Evolutionary conservation across 2,329 filamentous ascomycete genomes (phyloP).

Genomic region (Lasiodiplodia sp.): DNA sequence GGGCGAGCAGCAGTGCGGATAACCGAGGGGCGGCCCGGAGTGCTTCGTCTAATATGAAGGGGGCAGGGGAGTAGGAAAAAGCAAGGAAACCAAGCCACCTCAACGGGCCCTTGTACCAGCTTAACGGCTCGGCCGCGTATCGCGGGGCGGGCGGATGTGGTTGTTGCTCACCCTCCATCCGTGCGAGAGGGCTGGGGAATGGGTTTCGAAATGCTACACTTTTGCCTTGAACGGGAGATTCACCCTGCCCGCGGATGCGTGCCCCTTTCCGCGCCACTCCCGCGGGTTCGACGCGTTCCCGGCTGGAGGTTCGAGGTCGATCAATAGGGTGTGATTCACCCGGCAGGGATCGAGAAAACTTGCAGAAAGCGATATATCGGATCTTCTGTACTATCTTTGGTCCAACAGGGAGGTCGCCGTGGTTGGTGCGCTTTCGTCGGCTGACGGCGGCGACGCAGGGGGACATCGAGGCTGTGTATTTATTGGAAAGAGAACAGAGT

Average conservation of each 20-base stretch:
- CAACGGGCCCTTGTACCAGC: not conserved
- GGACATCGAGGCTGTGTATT: not conserved
- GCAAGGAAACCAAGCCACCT: not conserved
- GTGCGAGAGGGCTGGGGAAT: too few species aligned
- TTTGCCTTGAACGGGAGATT: not conserved
- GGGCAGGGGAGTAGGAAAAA: not conserved
- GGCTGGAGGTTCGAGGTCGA: not conserved
- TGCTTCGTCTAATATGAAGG: not conserved
- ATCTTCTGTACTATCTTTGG: conserved; percentile 5
- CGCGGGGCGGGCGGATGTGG: not conserved
- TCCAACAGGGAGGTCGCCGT: not conserved
- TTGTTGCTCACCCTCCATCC: not conserved
- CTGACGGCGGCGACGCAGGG: not conserved
- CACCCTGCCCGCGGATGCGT: not conserved
- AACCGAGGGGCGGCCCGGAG: not conserved
- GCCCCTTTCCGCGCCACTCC: not conserved
- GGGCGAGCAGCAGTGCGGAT: not conserved
- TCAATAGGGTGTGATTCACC: not conserved
- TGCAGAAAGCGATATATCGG: conserved; percentile 2
- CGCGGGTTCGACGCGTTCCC: not conserved
- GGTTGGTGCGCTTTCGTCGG: not conserved
- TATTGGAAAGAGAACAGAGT: conserved; percentile 1
- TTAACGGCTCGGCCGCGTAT: conserved; percentile 13
- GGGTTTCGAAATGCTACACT: not conserved
- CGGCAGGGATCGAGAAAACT: not conserved